Evolutionary conservation across 176 grass and related monocot species (phyloP).

Genomic region (Cenchrus fungigraminus): DNA sequence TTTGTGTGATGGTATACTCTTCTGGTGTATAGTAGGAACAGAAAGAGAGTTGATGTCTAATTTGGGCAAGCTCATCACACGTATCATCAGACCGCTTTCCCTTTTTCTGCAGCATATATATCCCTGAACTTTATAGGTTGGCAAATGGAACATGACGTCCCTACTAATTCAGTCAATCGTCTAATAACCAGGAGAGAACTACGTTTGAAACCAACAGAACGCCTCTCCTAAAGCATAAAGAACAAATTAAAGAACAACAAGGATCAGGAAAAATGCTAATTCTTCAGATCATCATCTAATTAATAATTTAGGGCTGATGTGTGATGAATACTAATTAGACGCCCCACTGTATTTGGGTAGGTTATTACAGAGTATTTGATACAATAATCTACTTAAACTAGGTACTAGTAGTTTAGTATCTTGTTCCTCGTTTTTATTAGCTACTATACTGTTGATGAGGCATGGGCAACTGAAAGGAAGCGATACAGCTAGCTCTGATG

Average conservation of each 20-base stretch:
- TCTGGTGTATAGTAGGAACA: neutral
- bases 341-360: too few relatives aligned
- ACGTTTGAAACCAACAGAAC: neutral
- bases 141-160: neutral
- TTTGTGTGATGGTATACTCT: too few relatives aligned
- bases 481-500: neutral
- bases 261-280: too few relatives aligned
- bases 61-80: neutral
- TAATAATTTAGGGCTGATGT: too few relatives aligned
- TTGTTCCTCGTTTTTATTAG: neutral
- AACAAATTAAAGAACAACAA: neutral
- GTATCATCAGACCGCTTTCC: neutral
- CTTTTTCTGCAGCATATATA: neutral
- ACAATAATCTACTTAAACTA: too few relatives aligned
- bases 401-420: too few relatives aligned
- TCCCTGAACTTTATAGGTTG: neutral
- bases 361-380: too few relatives aligned
- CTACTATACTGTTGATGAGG: neutral
- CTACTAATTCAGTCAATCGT: neutral
- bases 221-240: neutral
- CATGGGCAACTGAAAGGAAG: neutral
- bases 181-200: neutral
- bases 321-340: too few relatives aligned
- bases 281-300: neutral
- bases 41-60: neutral